Conservation (phyloP, 805 yeast genomes). For the Candida vaughaniae region DNA sequence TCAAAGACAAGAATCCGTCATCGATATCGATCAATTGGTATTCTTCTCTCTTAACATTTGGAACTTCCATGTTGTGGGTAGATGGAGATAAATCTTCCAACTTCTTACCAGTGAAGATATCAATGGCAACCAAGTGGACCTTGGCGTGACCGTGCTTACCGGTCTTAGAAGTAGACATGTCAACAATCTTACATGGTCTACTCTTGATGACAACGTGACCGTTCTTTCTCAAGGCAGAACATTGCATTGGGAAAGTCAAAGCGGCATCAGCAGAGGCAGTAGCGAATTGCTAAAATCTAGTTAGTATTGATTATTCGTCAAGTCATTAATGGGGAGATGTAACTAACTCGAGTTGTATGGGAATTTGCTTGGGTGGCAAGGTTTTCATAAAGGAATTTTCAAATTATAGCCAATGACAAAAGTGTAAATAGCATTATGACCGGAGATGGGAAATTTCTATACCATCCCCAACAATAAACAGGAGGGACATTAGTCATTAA, state of each 20-base stretch:
- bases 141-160: constrained; percentile 99
- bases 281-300: constrained; percentile 75
- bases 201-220: constrained; percentile 98
- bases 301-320: constrained; percentile 19
- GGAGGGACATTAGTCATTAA: too few relatives aligned
- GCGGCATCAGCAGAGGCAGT: constrained; percentile 99
- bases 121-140: constrained; percentile 98
- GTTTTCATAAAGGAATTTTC: too few relatives aligned
- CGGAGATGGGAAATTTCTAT: too few relatives aligned
- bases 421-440: constrained; percentile 1
- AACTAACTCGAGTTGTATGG: too few relatives aligned
- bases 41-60: constrained; percentile 94
- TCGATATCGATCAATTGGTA: constrained; percentile 97
- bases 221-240: constrained; percentile 99
- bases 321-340: too few relatives aligned
- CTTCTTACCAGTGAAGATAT: constrained; percentile 98
- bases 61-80: constrained; percentile 99
- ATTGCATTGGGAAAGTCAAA: constrained; percentile 97
- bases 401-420: constrained; percentile 6
- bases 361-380: too few relatives aligned
- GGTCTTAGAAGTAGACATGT: constrained; percentile 99
- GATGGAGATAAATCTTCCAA: constrained; percentile 99
- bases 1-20: constrained; percentile 94
- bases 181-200: constrained; percentile 99
- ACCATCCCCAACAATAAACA: too few relatives aligned